Evolutionary conservation across 192 early-diverging fungal genomes (phyloP), one percentile per base, ranked within the genome.

Genomic region (Coemansia asiatica): DNA sequence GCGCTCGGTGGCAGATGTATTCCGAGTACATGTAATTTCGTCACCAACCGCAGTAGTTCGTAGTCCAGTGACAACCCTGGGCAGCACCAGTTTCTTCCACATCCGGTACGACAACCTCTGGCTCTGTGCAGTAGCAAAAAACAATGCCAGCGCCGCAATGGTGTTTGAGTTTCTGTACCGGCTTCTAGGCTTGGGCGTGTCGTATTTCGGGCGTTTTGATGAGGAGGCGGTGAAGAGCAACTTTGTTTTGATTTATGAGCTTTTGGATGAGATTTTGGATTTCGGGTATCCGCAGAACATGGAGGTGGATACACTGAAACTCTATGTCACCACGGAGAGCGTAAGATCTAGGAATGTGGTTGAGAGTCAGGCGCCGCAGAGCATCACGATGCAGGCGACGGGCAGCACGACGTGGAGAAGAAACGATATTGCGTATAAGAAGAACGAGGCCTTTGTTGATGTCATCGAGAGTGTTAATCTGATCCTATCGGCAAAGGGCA

Each of bases 401-500:
- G 94, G 94, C 18, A 92, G 93, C 1, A 95, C 93, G 33, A 88
- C 91, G 18, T 98, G 95, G 95, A 83, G 97, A 56, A 74, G 94
- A 54, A 89, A 91, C 28, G 97, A 96, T 67, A 95, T 98, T 64
- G 90, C 87, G 69, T 96, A 98, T 81, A 86, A 94, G 64, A 98
- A 98, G 81, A 98, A 98, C 74, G 97, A 98, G 72, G 95, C 93
- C 1, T 99, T 99, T 74, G 85, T 98, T 21, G 97, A 98, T 84
- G 95, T 98, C n/a, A 93, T 98, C 53, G 97, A 98, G 75, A 91
- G 90, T 36, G 94, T 98, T 44, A 98, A 98, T 67, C 64, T 98
- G 46, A 81, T 98, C 53, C 84, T 98, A 74, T 92, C 89, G 56
- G 85, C 85, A n/a, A 91, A 91, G 76, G 89, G 92, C 58, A 97